Evolutionary conservation across 108 stramenopile species (phyloP).

Genomic region (Nitzschia sp.): DNA sequence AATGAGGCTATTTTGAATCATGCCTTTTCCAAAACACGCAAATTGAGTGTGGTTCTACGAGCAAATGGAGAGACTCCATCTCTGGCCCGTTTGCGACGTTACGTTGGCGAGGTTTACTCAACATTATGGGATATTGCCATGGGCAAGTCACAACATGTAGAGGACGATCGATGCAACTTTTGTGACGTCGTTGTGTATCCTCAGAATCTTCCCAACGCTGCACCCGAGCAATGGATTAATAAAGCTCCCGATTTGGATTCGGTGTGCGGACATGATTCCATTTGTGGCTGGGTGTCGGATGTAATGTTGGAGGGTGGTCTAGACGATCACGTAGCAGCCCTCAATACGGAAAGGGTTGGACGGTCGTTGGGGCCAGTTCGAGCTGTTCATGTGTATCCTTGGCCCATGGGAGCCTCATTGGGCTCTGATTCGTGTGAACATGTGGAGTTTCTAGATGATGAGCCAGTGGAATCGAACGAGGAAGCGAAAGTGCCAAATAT

Average conservation of each 20-base stretch:
- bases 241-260: conserved; percentile 66
- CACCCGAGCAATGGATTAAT: conserved; percentile 75
- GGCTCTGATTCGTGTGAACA: conserved; percentile 47
- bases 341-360: conserved; percentile 67
- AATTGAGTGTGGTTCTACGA: conserved; percentile 69
- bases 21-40: conserved; percentile 51
- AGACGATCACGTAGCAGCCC: conserved; percentile 62
- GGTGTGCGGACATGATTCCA: conserved; percentile 73
- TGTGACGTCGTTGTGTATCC: conserved; percentile 85
- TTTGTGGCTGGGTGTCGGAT: conserved; percentile 73
- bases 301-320: conserved; percentile 52
- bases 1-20: conserved; percentile 84
- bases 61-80: conserved; percentile 53
- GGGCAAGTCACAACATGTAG: conserved; percentile 24
- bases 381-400: conserved; percentile 71
- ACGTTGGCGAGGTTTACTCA: conserved; percentile 84
- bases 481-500: conserved; percentile 1
- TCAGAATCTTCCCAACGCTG: conserved; percentile 82
- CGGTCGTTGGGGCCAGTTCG: conserved; percentile 51
- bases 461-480: conserved; percentile 41
- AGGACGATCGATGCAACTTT: conserved; percentile 26
- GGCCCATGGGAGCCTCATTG: conserved; percentile 62
- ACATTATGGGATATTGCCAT: conserved; percentile 77
- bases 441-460: conserved; percentile 81
- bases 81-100: conserved; percentile 65